A percentile compares a stretch with the other conserved stretches of the same genome.
Conservation (phyloP, 495 filamentous ascomycete genomes). For the Cercophora newfieldiana region DNA sequence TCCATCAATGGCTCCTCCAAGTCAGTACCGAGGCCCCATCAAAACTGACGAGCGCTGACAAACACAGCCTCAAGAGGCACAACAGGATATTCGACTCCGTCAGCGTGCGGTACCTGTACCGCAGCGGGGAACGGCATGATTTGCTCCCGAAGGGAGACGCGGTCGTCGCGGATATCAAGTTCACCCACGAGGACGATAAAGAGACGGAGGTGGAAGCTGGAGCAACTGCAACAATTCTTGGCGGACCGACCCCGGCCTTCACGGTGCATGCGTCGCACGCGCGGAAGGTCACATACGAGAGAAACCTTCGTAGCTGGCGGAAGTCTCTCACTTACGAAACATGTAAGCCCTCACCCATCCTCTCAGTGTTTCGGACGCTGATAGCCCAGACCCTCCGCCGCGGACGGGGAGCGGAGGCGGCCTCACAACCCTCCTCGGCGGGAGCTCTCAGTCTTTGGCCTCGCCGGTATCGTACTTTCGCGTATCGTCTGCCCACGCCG, state of each 20-base stretch:
- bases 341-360: constrained; percentile 9
- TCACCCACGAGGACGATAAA: constrained; percentile 18
- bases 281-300: constrained; percentile 27
- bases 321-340: constrained; percentile 26
- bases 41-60: neutral
- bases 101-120: constrained; percentile 26
- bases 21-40: constrained; percentile 3
- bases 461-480: constrained; percentile 11
- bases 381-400: constrained; percentile 16
- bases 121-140: constrained; percentile 25
- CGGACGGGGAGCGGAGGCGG: neutral
- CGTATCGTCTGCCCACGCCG: constrained; percentile 19
- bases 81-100: constrained; percentile 30
- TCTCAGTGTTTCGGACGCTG: neutral
- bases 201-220: constrained; percentile 15
- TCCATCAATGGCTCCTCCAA: constrained; percentile 15
- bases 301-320: constrained; percentile 27
- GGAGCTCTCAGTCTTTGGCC: neutral
- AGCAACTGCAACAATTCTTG: constrained; percentile 1
- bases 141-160: constrained; percentile 23
- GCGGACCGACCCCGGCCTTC: constrained; percentile 17
- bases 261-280: constrained; percentile 25
- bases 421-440: constrained; percentile 9
- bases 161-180: constrained; percentile 17
- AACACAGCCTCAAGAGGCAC: constrained; percentile 17